Conservation (phyloP, 345 rosid species). For the Lepidium africanum region DNA sequence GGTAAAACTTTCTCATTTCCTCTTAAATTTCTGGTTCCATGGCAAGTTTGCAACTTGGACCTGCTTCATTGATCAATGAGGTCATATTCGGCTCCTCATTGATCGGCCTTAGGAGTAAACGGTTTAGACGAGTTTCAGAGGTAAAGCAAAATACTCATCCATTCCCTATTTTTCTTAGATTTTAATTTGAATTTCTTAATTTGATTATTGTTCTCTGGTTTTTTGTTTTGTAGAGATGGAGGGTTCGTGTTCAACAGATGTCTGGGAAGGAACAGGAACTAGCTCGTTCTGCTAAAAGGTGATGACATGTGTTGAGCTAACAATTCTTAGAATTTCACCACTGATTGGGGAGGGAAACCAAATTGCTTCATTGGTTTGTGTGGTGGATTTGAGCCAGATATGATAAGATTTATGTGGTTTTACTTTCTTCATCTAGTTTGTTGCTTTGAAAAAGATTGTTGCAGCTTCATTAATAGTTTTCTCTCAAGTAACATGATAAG, state of each 20-base stretch:
- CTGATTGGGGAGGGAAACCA: background rate
- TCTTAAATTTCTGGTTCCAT: conserved; percentile 1
- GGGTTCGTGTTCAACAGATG: conserved; percentile 8
- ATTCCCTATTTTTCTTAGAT: background rate
- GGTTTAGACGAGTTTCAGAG: conserved; percentile 14
- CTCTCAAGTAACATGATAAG: background rate
- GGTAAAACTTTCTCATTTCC: background rate
- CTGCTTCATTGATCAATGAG: background rate
- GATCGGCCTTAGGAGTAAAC: conserved; percentile 11
- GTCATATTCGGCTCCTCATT: background rate
- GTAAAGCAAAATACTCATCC: background rate
- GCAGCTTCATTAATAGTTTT: background rate
- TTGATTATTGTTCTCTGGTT: background rate
- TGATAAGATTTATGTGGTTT: conserved; percentile 8
- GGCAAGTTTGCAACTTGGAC: conserved; percentile 17
- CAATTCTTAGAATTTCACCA: background rate
- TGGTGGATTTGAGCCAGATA: background rate
- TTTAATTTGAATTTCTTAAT: background rate
- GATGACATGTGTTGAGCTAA: background rate
- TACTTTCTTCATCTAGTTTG: background rate
- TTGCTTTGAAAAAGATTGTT: background rate
- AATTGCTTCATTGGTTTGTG: background rate
- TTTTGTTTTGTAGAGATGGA: conserved; percentile 16
- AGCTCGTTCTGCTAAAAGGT: conserved; percentile 18
- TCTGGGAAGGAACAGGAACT: conserved; percentile 5